Conservation (phyloP, 2,329 filamentous ascomycete species). For the Cladosporium sphaerospermum region DNA sequence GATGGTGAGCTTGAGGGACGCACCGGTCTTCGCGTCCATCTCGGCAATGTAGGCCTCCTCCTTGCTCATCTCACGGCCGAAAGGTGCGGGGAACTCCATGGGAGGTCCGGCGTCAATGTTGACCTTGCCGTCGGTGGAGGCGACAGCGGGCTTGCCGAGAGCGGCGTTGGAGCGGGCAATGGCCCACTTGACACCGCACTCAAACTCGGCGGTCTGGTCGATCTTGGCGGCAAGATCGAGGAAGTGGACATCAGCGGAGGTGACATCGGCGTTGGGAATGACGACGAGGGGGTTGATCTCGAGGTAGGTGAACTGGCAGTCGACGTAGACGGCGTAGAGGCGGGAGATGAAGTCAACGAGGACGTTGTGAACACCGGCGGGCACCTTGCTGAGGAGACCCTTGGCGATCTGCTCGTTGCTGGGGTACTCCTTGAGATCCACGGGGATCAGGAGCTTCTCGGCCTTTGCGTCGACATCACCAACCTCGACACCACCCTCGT, state of each 20-base stretch:
- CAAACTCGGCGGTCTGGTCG: constrained; percentile 98
- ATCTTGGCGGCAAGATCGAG: constrained; percentile 97
- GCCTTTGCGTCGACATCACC: constrained; percentile 98
- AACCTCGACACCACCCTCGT: constrained; percentile 99
- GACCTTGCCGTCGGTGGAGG: constrained; percentile 63
- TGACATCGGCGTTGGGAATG: constrained; percentile 87
- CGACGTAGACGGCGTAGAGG: constrained; percentile 96
- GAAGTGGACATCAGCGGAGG: constrained; percentile 94
- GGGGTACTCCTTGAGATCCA: constrained; percentile 89
- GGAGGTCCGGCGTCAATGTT: constrained; percentile 94
- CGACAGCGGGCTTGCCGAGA: constrained; percentile 66
- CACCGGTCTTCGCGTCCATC: constrained; percentile 98
- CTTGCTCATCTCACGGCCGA: constrained; percentile 96
- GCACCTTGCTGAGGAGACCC: constrained; percentile 84
- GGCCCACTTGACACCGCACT: constrained; percentile 99
- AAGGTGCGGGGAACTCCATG: constrained; percentile 98
- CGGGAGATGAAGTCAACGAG: constrained; percentile 98
- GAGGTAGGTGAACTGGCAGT: constrained; percentile 99
- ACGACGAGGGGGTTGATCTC: constrained; percentile 99
- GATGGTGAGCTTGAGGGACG: constrained; percentile 95
- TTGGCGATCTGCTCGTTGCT: constrained; percentile 90
- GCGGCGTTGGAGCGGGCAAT: constrained; percentile 85
- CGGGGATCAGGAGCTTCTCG: constrained; percentile 95
- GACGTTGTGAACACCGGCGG: constrained; percentile 92
- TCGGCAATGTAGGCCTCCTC: constrained; percentile 99